Percentiles rank a stretch among this genome's conserved stretches.
Evolutionary conservation across 2,329 filamentous ascomycete genomes (phyloP).

Genomic region (Fusarium pseudocircinatum): DNA sequence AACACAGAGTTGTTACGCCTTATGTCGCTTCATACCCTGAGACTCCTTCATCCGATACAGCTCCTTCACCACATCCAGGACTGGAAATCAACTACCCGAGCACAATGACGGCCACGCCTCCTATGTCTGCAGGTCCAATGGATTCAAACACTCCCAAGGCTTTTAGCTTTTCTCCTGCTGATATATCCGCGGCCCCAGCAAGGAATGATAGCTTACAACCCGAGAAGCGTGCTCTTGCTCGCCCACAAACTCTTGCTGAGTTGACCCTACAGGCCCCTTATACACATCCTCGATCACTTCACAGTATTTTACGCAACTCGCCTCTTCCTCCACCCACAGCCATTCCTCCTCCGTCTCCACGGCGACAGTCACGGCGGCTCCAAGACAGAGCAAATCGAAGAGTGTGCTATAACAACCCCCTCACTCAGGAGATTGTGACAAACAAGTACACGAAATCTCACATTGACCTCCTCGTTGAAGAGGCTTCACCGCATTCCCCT

Average conservation of each 20-base stretch:
- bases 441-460: conserved; percentile 71
- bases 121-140: conserved; percentile 63
- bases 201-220: conserved; percentile 8
- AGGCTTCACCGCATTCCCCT: conserved; percentile 60
- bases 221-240: conserved; percentile 28
- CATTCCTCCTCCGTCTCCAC: conserved; percentile 61
- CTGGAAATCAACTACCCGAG: conserved; percentile 62
- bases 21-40: conserved; percentile 60
- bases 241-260: conserved; percentile 22
- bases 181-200: conserved; percentile 38
- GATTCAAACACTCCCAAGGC: conserved; percentile 53
- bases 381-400: conserved; percentile 64
- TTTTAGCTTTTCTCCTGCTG: conserved; percentile 58
- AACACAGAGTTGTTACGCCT: conserved; percentile 54
- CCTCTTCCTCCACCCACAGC: conserved; percentile 65
- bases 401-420: conserved; percentile 70
- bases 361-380: conserved; percentile 63
- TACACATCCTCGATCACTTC: conserved; percentile 65
- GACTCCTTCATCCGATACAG: conserved; percentile 63
- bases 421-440: conserved; percentile 71
- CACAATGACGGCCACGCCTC: conserved; percentile 68
- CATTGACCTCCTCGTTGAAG: conserved; percentile 69
- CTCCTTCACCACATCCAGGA: conserved; percentile 56
- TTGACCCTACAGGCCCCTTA: conserved; percentile 60
- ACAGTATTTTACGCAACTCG: conserved; percentile 74